phyloP scores from a whole-genome alignment of 345 rosid genomes.

The Excoecaria cochinchinensis region DNA sequence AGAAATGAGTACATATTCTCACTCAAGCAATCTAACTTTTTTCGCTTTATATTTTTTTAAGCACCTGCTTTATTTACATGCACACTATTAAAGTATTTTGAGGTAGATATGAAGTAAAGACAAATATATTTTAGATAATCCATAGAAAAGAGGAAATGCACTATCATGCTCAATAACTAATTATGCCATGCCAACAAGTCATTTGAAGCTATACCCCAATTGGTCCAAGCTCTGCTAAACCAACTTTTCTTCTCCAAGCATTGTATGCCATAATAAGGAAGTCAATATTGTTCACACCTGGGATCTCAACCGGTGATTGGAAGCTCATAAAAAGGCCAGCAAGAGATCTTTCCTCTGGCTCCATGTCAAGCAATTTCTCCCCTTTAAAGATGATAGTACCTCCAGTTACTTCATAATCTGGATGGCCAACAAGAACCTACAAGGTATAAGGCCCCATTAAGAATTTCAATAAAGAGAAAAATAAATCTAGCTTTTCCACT shows the following conservation, averaged over 20 bases:
- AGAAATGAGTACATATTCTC: not conserved
- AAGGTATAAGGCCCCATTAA: not conserved
- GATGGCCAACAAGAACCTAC: constrained; percentile 96
- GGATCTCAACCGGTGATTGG: constrained; percentile 88
- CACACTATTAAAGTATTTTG: not conserved
- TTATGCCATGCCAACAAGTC: not conserved
- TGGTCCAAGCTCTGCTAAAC: constrained; percentile 82
- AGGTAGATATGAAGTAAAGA: not conserved
- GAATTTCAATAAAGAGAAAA: not conserved
- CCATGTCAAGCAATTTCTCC: constrained; percentile 80
- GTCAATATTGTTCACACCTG: constrained; percentile 89
- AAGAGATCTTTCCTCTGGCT: constrained; percentile 91
- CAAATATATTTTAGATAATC: not conserved
- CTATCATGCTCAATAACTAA: not conserved
- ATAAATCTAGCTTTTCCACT: not conserved
- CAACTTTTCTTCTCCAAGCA: constrained; percentile 76
- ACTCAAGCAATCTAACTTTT: not conserved
- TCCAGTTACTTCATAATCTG: constrained; percentile 88
- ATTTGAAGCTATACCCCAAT: constrained; percentile 53
- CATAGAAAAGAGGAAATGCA: not conserved
- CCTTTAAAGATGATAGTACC: constrained; percentile 85
- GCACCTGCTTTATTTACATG: not conserved
- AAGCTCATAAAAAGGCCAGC: constrained; percentile 97
- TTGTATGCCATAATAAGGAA: constrained; percentile 93
- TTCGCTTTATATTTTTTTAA: not conserved